Conservation (phyloP, 768 basidiomycete genomes). For the Leccinum obscurum region DNA sequence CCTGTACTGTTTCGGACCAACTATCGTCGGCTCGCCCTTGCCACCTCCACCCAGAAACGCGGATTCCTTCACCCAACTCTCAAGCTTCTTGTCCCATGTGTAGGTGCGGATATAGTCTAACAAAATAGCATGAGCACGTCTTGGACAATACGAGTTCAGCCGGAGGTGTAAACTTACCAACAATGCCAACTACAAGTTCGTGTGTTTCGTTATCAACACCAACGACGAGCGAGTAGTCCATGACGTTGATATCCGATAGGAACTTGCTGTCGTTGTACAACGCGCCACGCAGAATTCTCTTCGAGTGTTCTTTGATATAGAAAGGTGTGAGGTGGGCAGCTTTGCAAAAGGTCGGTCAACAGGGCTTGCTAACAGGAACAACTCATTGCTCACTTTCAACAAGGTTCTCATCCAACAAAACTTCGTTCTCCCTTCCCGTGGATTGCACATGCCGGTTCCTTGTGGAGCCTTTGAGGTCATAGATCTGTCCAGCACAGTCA, state of each 20-base stretch:
- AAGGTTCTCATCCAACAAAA: constrained; percentile 94
- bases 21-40: constrained; percentile 92
- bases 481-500: constrained; percentile 57
- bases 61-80: constrained; percentile 98
- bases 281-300: constrained; percentile 87
- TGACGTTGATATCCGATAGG: constrained; percentile 89
- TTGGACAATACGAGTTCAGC: background rate
- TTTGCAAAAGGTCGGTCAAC: constrained; percentile 31
- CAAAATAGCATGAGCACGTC: constrained; percentile 6
- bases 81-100: constrained; percentile 98
- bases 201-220: constrained; percentile 89
- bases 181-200: constrained; percentile 95
- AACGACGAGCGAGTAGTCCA: constrained; percentile 96
- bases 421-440: constrained; percentile 89
- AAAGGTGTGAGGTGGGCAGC: constrained; percentile 87
- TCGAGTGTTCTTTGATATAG: constrained; percentile 95
- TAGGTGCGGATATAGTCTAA: constrained; percentile 93
- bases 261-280: constrained; percentile 96
- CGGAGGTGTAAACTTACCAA: constrained; percentile 59
- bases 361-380: background rate
- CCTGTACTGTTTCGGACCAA: constrained; percentile 93
- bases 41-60: constrained; percentile 82
- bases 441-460: constrained; percentile 91
- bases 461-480: constrained; percentile 95
- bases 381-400: constrained; percentile 65